phyloP scores from a whole-genome alignment of 441 rosid species.

The Rhodomyrtus psidioides region DNA sequence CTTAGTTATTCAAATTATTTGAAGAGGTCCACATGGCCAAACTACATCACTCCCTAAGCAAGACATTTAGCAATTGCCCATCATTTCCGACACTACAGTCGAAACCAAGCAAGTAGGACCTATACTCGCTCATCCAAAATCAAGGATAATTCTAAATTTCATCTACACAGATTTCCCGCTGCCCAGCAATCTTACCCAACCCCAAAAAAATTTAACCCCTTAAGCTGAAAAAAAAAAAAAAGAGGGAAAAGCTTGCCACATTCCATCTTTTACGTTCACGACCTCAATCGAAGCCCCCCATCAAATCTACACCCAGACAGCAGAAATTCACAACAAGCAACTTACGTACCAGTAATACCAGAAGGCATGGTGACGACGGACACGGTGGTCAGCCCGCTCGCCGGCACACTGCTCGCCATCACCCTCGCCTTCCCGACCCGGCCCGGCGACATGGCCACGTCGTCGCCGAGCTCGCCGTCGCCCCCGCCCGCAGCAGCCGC shows the following conservation, averaged over 20 bases:
- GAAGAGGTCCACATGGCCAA: neutral
- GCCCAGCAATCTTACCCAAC: neutral
- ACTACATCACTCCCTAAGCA: neutral
- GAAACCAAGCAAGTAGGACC: neutral
- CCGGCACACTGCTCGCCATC: slow-evolving; percentile 59
- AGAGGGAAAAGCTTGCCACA: neutral
- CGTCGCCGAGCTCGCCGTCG: slow-evolving; percentile 3
- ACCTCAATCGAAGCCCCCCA: neutral
- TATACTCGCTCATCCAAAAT: neutral
- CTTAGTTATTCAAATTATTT: neutral
- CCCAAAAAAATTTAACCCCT: neutral
- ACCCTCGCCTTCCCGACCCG: slow-evolving; percentile 23
- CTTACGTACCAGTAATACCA: slow-evolving; percentile 39
- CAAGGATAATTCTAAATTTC: neutral
- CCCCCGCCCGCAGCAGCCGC: neutral
- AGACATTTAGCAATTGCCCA: neutral
- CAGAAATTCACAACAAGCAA: neutral
- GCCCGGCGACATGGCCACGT: slow-evolving; percentile 39
- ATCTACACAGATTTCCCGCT: neutral
- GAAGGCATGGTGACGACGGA: slow-evolving; percentile 57
- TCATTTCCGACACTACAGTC: neutral
- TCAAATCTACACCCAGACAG: neutral
- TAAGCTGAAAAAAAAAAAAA: neutral
- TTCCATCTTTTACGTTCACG: neutral
- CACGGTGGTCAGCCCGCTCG: slow-evolving; percentile 61